Base-by-base conservation (phyloP, 129 eudicot genomes). In the Erigeron canadensis region DNA sequence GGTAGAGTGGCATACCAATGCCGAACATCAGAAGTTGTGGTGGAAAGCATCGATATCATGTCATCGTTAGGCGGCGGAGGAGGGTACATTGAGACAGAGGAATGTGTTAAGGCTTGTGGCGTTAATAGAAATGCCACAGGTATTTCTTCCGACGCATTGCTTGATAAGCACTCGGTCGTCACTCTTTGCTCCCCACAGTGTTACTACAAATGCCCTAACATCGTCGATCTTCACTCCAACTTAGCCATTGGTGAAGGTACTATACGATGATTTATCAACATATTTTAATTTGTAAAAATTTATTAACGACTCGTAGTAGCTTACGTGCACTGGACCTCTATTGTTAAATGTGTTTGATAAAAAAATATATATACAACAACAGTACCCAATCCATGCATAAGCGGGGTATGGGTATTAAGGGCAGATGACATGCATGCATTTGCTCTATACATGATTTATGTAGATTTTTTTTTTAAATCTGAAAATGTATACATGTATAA, bases 181-280 rank as follows among this genome's bases (percentile, higher is more conserved):
- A 83, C 78, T 71, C 83, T 92, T 17, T 92, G 98, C 84, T 79
- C 96, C 15, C 82, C 95, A 0, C 71, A 77, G 13, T 92, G 98
- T 48, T 89, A 86, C 74, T 83, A 89, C 21, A 80, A 80, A 10
- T 92, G 98, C 80, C 95, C 95, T 53, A 89, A 89, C 70, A 85
- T 92, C 55, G 66, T 91, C 19, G 96, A 91, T 57, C 94, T 88
- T 37, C 91, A 91, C 86, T 86, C 79, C 89, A 84, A 84, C 78
- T 81, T 92, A 58, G 96, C 98, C 45, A 78, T 89, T 65, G 96
- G 96, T 19, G 96, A 92, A 87, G 98, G 98, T 28, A n/a, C n/a
- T 91, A 86, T 10, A 15, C 0, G 7, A 53, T 7, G 10, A 13
- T 10, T 18, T 12, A 7, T 48, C 11, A 6, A 5, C 48, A 4